phyloP scores from a whole-genome alignment of 371 early-diverging fungal species.

The Rhizopus sp. region DNA sequence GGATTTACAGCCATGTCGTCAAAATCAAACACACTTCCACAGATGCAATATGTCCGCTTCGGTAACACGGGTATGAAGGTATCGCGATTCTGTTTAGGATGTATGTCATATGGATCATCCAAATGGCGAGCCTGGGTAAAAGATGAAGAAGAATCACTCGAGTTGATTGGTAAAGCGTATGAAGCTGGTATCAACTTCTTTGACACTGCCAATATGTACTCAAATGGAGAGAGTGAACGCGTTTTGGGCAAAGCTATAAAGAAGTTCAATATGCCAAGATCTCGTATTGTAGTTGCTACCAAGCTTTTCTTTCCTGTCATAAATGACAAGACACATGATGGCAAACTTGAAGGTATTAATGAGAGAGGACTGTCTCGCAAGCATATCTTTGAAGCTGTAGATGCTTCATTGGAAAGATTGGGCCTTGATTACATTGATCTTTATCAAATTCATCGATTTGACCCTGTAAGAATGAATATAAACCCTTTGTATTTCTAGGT shows the following conservation, averaged over 20 bases:
- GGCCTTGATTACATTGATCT: conserved; percentile 65
- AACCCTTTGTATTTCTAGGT: background rate
- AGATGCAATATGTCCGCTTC: conserved; percentile 27
- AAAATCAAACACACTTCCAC: background rate
- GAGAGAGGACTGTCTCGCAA: conserved; percentile 52
- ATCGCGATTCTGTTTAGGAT: conserved; percentile 18
- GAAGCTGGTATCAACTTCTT: conserved; percentile 53
- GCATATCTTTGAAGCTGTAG: conserved; percentile 56
- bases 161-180: conserved; percentile 42
- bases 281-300: conserved; percentile 43
- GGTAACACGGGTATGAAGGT: conserved; percentile 25
- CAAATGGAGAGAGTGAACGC: conserved; percentile 39
- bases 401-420: conserved; percentile 50
- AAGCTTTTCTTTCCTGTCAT: conserved; percentile 30
- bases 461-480: conserved; percentile 22
- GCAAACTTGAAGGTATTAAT: conserved; percentile 23
- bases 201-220: conserved; percentile 37
- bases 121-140: conserved; percentile 26
- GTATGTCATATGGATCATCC: conserved; percentile 20
- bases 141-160: conserved; percentile 38
- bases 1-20: background rate
- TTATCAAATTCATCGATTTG: conserved; percentile 58
- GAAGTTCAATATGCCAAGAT: conserved; percentile 38
- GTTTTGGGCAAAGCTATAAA: conserved; percentile 42
- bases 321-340: background rate